Evolutionary conservation across 2,329 filamentous ascomycete species (phyloP).

Genomic region (Trichoderma brevicompactum): DNA sequence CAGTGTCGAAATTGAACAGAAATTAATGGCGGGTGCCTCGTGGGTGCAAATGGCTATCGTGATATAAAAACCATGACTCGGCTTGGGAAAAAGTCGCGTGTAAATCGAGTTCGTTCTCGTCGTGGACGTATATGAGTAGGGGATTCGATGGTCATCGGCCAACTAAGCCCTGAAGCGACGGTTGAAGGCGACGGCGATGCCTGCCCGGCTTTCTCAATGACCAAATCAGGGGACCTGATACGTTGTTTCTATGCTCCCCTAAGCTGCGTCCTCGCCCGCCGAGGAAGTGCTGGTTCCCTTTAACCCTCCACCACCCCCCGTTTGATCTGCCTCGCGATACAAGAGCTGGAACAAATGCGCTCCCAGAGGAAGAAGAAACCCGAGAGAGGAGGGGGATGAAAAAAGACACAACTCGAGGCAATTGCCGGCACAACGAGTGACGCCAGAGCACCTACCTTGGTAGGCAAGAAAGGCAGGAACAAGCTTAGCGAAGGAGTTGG

Average conservation of each 20-base stretch:
- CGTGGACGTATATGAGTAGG: neutral
- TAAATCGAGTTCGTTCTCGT: constrained; percentile 5
- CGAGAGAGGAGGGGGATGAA: neutral
- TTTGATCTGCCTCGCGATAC: constrained; percentile 3
- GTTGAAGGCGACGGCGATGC: neutral
- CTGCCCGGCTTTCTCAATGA: neutral
- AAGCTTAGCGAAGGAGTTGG: constrained; percentile 2
- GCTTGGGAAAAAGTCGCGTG: neutral
- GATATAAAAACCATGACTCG: constrained; percentile 12
- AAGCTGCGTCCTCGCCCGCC: constrained; percentile 3
- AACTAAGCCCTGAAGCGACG: neutral
- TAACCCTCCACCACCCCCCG: constrained; percentile 25
- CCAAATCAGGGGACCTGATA: no score
- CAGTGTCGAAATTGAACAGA: neutral
- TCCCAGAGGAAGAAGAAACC: neutral
- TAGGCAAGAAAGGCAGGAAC: neutral
- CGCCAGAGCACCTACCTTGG: neutral
- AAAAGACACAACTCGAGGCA: neutral
- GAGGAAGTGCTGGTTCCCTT: neutral
- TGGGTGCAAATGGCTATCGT: constrained; percentile 8
- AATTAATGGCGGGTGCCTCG: neutral
- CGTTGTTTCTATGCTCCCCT: neutral
- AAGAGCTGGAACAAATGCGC: neutral
- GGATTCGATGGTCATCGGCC: neutral
- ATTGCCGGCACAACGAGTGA: constrained; percentile 2